Base-by-base conservation (phyloP, 805 yeast genomes). In the Kodamaea hsintzibuensis region DNA sequence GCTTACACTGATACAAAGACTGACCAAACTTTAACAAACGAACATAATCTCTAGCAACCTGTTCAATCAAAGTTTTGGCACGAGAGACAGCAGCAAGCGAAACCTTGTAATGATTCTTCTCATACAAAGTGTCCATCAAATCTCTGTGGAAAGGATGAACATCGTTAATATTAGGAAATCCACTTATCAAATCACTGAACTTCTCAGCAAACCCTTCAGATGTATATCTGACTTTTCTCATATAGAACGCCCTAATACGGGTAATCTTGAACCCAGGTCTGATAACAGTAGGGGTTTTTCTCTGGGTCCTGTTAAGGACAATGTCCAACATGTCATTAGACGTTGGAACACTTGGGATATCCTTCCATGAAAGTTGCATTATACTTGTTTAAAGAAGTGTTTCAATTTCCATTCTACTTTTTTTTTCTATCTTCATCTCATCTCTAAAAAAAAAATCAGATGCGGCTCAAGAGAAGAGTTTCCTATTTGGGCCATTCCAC, bases 321-420 rank as follows among this genome's bases (percentile, higher is more conserved):
- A 95, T 90, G 75, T 95, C 99, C 84, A 95, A 80, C 81, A 92
- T 80, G 75, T 95, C 98, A 72, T 88, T 91, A 65, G 96, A 78
- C 60, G 86, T 86, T 47, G 98, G 96, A 60, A 93, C 97, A 49
- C 96, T 86, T 18, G 98, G 96, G 70, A 93, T 95, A 73, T 95
- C 98, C 76, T 95, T 93, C 98, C 98, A 93, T 47, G 98, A 87
- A 62, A 93, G 84, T 80, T 93, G 98, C 99, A 93, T 95, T 47
- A 60, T 73, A 30, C 35, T 30, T 5, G 54, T 37, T 45, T 27
- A 30, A 45, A 43, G 46, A 43, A 35, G 49, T 14, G 43, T 13
- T 42, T 48, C 19, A 42, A 25, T 50, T 50, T 13, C 25, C 10
- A 22, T 25, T 27, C 30, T 18, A 42, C 35, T 50, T 50, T 50